These are phyloP conservation scores for Lachnellula arida DNA, from an alignment of 2,329 filamentous ascomycete genomes.

Conservation along the genomic window DNA sequence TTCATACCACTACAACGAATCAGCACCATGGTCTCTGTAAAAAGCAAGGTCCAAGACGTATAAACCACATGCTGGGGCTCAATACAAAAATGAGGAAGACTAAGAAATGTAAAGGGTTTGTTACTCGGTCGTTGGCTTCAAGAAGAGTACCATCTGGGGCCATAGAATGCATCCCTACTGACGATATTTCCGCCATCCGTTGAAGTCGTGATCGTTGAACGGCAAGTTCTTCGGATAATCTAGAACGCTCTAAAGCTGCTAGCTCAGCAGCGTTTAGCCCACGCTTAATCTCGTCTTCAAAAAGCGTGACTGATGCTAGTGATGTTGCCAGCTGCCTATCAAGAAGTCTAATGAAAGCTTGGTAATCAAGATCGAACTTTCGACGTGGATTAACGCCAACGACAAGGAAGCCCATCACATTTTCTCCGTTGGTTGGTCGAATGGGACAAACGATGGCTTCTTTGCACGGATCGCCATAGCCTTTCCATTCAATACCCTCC, in stretches of 20 bases:
- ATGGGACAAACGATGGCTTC: constrained; percentile 74
- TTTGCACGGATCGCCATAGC: constrained; percentile 64
- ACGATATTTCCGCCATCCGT: constrained; percentile 76
- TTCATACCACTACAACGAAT: constrained; percentile 48
- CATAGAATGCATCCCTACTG: constrained; percentile 81
- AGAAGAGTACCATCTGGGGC: constrained; percentile 63
- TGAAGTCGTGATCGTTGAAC: constrained; percentile 24
- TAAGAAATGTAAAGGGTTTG: too few species aligned
- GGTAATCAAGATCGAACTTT: constrained; percentile 74
- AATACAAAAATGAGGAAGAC: too few species aligned
- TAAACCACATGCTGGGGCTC: too few species aligned
- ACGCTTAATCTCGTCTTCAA: constrained; percentile 74
- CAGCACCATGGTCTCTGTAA: too few species aligned
- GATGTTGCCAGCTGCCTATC: constrained; percentile 73
- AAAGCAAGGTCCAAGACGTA: too few species aligned
- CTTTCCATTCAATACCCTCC: constrained; percentile 63
- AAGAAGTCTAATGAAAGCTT: constrained; percentile 68
- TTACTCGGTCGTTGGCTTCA: constrained; percentile 68
- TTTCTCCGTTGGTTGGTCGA: constrained; percentile 66
- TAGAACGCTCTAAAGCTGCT: constrained; percentile 57
- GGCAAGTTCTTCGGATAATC: constrained; percentile 26
- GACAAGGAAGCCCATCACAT: constrained; percentile 51
- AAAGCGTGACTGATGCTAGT: constrained; percentile 73
- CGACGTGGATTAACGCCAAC: constrained; percentile 62
- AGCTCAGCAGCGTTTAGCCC: constrained; percentile 67